Base-by-base conservation (phyloP, 768 basidiomycete genomes). In the Scleroderma bovista region DNA sequence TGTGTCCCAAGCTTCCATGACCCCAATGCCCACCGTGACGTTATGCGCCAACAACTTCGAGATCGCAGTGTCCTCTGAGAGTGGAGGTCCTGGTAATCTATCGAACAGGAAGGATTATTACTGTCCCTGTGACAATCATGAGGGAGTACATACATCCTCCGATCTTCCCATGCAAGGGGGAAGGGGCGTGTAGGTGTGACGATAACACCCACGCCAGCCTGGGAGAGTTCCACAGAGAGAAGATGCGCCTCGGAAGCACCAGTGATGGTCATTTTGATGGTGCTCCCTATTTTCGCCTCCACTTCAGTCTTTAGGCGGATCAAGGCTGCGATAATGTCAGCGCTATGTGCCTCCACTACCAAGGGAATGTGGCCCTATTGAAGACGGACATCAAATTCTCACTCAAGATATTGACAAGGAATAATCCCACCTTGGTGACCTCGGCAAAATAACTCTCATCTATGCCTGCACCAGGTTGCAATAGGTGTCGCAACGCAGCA, bases 281-380 rank as follows among this genome's bases (percentile, higher is more conserved):
- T 57, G 1, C 57, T 63, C n/a, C 69, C 65, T 16, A 68, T 78
- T 32, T 60, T 65, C 11, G 62, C 51, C 57, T 86, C 83, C 1
- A 84, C 69, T 57, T 88, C 79, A 46, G 69, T 69, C 66, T 88
- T 88, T 49, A 95, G 72, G 22, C 75, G 63, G 39, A 94, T 72
- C 31, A 94, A 66, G 1, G 85, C 80, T 1, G 86, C 88, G 53
- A 94, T 93, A 46, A 87, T 72, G 64, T 94, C 93, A 4, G 88
- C 91, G 57, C 75, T 90, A 55, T 85, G 72, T 2, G 79, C 82
- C 47, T 84, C 79, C 8, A 92, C 71, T 11, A 95, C 85, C 6
- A 96, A 70, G 3, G 88, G 84, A 19, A 93, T 73, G 32, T 73
- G 59, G 6, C 89, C 88, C 82, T 86, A 54, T 36, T 11, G 47